A percentile compares a stretch with the other conserved stretches of the same genome.
phyloP scores from a whole-genome alignment of 371 early-diverging fungal genomes.

The Lichtheimia corymbifera region DNA sequence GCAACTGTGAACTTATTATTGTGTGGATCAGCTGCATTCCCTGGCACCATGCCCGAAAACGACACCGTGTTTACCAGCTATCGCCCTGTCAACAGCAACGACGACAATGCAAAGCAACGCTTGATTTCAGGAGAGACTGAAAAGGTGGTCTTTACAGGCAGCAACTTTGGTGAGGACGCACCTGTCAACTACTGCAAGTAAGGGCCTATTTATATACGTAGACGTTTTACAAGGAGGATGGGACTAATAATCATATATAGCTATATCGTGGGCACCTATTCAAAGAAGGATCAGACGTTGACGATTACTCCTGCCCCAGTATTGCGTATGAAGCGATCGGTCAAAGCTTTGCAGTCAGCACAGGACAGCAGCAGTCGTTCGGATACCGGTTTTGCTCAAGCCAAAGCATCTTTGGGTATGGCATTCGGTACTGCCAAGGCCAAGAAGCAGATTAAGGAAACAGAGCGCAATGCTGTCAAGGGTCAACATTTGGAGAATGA shows the following conservation, averaged over 20 bases:
- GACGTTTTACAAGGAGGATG: neutral
- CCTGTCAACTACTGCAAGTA: slow-evolving; percentile 57
- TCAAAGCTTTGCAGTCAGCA: slow-evolving; percentile 59
- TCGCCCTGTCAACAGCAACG: slow-evolving; percentile 10
- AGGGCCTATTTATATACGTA: neutral
- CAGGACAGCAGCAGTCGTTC: slow-evolving; percentile 17
- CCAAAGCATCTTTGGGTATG: slow-evolving; percentile 79
- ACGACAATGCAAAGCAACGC: slow-evolving; percentile 26
- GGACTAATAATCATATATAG: slow-evolving; percentile 22
- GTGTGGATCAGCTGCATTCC: slow-evolving; percentile 35
- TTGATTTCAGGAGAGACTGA: slow-evolving; percentile 70
- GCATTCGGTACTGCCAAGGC: slow-evolving; percentile 91
- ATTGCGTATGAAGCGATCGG: slow-evolving; percentile 63
- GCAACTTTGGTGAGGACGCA: slow-evolving; percentile 64
- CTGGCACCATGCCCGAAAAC: slow-evolving; percentile 39
- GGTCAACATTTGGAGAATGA: slow-evolving; percentile 57
- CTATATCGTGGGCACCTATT: slow-evolving; percentile 79
- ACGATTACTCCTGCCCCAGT: slow-evolving; percentile 68
- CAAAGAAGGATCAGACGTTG: slow-evolving; percentile 63
- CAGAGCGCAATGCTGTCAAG: slow-evolving; percentile 80
- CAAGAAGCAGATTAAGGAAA: slow-evolving; percentile 73
- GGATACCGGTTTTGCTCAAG: slow-evolving; percentile 30
- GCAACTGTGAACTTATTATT: neutral
- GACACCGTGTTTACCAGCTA: slow-evolving; percentile 36
- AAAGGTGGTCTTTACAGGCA: slow-evolving; percentile 73